phyloP scores from a whole-genome alignment of 2,329 filamentous ascomycete genomes.

The Arthrobotrys megalospora region DNA sequence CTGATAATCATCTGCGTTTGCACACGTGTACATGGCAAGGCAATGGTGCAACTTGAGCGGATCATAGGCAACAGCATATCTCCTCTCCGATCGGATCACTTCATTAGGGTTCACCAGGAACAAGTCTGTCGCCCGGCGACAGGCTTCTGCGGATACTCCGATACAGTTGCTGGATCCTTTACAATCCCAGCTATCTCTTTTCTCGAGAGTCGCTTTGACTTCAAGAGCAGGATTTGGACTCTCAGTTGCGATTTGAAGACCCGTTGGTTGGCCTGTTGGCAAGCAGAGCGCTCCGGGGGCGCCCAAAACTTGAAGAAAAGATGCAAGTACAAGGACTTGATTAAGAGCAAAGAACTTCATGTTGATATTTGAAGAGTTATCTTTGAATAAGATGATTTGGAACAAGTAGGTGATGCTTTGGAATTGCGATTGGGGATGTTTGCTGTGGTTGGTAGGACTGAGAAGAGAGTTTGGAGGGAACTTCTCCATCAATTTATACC shows the following conservation, averaged over 20 bases:
- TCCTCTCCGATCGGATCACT: neutral
- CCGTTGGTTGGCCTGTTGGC: neutral
- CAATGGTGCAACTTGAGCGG: neutral
- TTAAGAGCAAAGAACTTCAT: constrained; percentile 1
- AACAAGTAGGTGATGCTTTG: neutral
- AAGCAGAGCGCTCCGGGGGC: neutral
- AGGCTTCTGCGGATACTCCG: neutral
- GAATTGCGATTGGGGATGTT: neutral
- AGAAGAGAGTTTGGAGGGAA: neutral
- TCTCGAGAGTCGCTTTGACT: neutral
- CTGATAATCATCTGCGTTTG: neutral
- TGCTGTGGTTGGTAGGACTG: neutral
- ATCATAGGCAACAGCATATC: neutral
- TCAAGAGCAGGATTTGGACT: neutral
- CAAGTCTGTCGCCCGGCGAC: neutral
- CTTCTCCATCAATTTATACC: constrained; percentile 6
- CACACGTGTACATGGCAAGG: neutral
- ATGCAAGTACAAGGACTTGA: neutral
- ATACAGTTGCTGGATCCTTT: neutral
- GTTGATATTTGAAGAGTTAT: neutral
- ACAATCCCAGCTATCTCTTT: neutral
- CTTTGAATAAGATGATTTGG: neutral
- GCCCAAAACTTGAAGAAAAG: neutral
- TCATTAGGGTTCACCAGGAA: neutral
- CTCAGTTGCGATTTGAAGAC: neutral